Evolutionary conservation across 1,284 basidiomycete species (phyloP), one percentile per base, ranked within the genome.

Genomic region (Hortiboletus rubellus): DNA sequence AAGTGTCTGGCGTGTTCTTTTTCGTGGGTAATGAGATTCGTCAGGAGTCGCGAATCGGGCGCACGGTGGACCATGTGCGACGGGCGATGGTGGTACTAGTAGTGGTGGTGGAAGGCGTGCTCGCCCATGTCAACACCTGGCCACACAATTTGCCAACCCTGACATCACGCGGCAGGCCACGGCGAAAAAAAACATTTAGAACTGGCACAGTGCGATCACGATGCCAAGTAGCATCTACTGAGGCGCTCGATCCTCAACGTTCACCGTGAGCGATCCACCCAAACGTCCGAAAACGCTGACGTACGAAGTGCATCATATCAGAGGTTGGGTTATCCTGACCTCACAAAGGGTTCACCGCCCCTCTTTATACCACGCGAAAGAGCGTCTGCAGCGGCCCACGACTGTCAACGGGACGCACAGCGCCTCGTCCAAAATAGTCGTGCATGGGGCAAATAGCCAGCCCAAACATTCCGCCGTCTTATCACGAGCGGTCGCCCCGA

Each of bases 1-100:
- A 91, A 75, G 22, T 86, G 80, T 60, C 85, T 86, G 5, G 81
- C 74, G 65, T 89, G 88, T 41, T 88, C 86, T 67, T 87, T 88
- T 68, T 92, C 89, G 63, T 84, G 81, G 12, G 76, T 72, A 49
- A 90, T 77, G 34, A 92, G 80, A 67, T 87, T 85, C 5, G 77
- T 74, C 51, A 91, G 80, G 17, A 91, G 78, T 33, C 88, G 82
- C 43, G 85, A 85, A 76, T 91, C 88, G 22, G 85, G 75, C 34
- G 83, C 77, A n/a, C 86, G 80, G 71, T 89, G 87, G 47, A 88
- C 84, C 86, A 90, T 89, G 5, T 7, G n/a, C 54, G 37, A 38
- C 30, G 2, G 15, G 43, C 33, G 46, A 30, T 47, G 42, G 30
- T 57, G 24, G 54, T 18, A 18, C 18, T 18, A 18, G 18, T 18